Evolutionary conservation across 768 basidiomycete genomes (phyloP).

Genomic region (Butyriboletus loyo): DNA sequence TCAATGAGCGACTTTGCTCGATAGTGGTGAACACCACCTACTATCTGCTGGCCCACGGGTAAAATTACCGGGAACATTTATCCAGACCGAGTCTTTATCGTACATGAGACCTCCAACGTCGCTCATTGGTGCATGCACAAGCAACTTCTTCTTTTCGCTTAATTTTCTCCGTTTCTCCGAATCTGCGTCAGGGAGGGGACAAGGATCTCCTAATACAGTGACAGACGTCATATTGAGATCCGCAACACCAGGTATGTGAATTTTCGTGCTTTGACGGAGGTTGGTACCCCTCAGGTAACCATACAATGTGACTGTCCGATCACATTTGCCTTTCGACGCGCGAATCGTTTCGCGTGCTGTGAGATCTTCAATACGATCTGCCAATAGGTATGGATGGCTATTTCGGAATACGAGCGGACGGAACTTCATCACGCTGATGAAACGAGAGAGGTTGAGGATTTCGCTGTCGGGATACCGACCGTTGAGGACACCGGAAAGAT

Average conservation of each 20-base stretch:
- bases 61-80: constrained; percentile 96
- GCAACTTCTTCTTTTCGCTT: constrained; percentile 89
- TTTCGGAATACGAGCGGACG: constrained; percentile 96
- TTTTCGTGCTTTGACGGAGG: constrained; percentile 66
- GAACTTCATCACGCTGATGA: constrained; percentile 98
- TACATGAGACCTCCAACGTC: constrained; percentile 96
- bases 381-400: constrained; percentile 90
- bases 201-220: constrained; percentile 84
- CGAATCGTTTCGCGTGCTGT: constrained; percentile 85
- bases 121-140: constrained; percentile 98
- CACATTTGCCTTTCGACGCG: constrained; percentile 78
- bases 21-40: constrained; percentile 29
- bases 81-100: constrained; percentile 97
- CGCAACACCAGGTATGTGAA: constrained; percentile 94
- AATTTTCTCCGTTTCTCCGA: constrained; percentile 89
- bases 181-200: constrained; percentile 87
- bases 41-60: constrained; percentile 70
- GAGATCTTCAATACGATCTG: constrained; percentile 92
- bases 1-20: not conserved
- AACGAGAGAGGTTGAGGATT: constrained; percentile 92
- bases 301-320: constrained; percentile 91
- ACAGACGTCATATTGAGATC: constrained; percentile 79
- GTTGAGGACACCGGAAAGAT: constrained; percentile 93
- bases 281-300: constrained; percentile 94
- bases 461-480: constrained; percentile 97